phyloP scores from a whole-genome alignment of 495 filamentous ascomycete genomes.

The Endocarpon pusillum region DNA sequence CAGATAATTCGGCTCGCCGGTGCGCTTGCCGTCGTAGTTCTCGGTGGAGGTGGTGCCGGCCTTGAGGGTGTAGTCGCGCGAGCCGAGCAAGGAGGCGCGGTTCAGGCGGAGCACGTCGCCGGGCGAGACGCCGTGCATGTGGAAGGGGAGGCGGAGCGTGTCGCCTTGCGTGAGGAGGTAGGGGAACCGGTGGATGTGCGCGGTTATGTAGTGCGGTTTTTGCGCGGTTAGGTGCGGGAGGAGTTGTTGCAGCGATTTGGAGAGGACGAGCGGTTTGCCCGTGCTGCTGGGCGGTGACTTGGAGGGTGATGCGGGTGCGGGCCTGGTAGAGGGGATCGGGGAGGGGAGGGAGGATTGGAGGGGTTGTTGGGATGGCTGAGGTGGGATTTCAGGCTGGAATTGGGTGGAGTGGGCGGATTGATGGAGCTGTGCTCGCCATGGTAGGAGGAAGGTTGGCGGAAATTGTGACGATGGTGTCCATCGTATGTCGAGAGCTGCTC shows the following conservation, averaged over 20 bases:
- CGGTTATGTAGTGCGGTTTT: slow-evolving; percentile 65
- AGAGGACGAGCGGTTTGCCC: slow-evolving; percentile 25
- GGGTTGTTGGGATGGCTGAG: slow-evolving; percentile 14
- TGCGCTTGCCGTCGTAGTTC: slow-evolving; percentile 4
- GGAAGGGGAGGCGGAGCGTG: slow-evolving; percentile 81
- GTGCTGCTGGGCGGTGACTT: slow-evolving; percentile 6
- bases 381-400: slow-evolving; percentile 11
- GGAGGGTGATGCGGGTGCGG: slow-evolving; percentile 6
- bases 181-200: slow-evolving; percentile 70
- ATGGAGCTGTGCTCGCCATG: slow-evolving; percentile 17
- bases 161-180: slow-evolving; percentile 87
- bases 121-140: slow-evolving; percentile 63
- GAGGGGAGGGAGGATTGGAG: slow-evolving; percentile 16
- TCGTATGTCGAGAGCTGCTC: slow-evolving; percentile 21
- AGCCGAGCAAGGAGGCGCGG: slow-evolving; percentile 60
- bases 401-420: slow-evolving; percentile 10
- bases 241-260: slow-evolving; percentile 41
- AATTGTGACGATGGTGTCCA: slow-evolving; percentile 17
- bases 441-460: slow-evolving; percentile 22
- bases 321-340: slow-evolving; percentile 11
- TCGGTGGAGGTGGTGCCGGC: slow-evolving; percentile 16
- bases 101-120: slow-evolving; percentile 80
- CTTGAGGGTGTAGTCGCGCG: slow-evolving; percentile 77
- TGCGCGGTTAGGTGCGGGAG: slow-evolving; percentile 68
- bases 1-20: slow-evolving; percentile 29